Evolutionary conservation across 371 early-diverging fungal genomes (phyloP).

Genomic region (Saksenaea vasiformis): DNA sequence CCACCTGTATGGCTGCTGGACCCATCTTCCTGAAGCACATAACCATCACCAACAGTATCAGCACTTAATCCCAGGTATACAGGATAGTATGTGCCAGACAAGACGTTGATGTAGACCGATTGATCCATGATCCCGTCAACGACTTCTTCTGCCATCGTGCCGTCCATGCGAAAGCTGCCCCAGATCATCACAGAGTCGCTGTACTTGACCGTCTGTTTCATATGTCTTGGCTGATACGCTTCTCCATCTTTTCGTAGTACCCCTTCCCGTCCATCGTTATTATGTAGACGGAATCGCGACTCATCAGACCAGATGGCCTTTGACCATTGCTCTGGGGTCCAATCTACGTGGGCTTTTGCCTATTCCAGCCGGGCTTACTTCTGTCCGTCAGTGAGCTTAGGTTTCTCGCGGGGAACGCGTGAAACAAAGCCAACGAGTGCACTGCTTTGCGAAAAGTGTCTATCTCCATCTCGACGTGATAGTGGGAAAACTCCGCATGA

Average conservation of each 20-base stretch:
- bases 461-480: too few relatives aligned
- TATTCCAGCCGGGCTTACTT: background rate
- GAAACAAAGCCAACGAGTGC: too few relatives aligned
- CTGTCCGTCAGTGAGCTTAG: background rate
- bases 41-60: background rate
- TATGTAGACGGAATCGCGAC: background rate
- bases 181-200: background rate
- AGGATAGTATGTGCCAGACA: background rate
- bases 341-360: background rate
- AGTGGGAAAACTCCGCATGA: too few relatives aligned
- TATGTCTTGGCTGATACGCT: background rate
- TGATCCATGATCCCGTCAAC: background rate
- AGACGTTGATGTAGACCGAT: background rate
- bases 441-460: too few relatives aligned
- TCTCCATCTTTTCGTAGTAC: background rate
- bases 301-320: background rate
- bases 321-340: constrained; percentile 10
- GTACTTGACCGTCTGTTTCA: background rate
- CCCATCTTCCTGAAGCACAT: too few relatives aligned
- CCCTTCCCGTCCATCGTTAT: background rate
- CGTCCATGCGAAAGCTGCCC: background rate
- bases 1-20: too few relatives aligned
- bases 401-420: too few relatives aligned
- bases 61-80: background rate
- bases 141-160: background rate